Evolutionary conservation across 805 yeast species (phyloP).

Genomic region (Saturnispora hagleri): DNA sequence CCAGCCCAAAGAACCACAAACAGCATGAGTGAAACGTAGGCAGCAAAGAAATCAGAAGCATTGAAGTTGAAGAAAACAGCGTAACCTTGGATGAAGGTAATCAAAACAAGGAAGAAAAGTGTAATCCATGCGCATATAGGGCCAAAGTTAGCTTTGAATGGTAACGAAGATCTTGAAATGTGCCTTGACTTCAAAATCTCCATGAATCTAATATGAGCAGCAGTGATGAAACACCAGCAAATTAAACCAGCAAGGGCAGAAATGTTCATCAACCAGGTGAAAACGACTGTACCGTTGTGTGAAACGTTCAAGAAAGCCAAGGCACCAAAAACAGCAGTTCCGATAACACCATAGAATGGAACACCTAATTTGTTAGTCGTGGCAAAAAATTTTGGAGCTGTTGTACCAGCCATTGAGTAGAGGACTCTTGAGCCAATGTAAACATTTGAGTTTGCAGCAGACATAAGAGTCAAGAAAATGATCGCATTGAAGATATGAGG

Average conservation of each 20-base stretch:
- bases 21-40: conserved; percentile 60
- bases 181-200: conserved; percentile 38
- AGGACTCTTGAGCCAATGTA: conserved; percentile 63
- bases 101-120: conserved; percentile 39
- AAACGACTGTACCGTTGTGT: conserved; percentile 44
- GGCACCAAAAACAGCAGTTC: conserved; percentile 43
- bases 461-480: conserved; percentile 53
- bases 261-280: conserved; percentile 55
- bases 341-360: conserved; percentile 45
- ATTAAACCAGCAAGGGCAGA: conserved; percentile 54
- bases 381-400: conserved; percentile 51
- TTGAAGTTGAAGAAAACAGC: conserved; percentile 47
- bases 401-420: conserved; percentile 47
- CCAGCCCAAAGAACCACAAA: conserved; percentile 47
- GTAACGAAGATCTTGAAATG: conserved; percentile 57
- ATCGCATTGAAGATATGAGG: conserved; percentile 68
- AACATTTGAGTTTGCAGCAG: conserved; percentile 70
- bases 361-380: conserved; percentile 51
- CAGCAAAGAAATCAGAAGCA: conserved; percentile 54
- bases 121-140: conserved; percentile 64
- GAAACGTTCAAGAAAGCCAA: conserved; percentile 61
- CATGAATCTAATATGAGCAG: conserved; percentile 50
- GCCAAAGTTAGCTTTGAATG: conserved; percentile 66
- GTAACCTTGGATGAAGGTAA: conserved; percentile 68
- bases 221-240: conserved; percentile 52